Percentiles rank a stretch among this genome's conserved stretches.
These are phyloP conservation scores for Candida chauliodis DNA, from an alignment of 805 yeast genomes.

Conservation along the genomic window DNA sequence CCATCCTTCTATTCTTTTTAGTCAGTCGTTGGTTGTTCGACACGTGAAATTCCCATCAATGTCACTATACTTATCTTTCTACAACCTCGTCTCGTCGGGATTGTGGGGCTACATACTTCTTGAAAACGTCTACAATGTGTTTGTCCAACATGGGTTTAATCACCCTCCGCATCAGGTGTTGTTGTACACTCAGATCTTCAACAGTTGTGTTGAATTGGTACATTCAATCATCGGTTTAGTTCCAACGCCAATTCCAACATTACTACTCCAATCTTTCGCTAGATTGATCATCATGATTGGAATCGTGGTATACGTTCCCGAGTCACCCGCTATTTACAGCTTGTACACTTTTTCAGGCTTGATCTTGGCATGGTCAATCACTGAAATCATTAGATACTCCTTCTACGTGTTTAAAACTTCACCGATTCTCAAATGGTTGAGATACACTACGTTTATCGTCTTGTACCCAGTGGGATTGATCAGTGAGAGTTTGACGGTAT, in stretches of 20 bases:
- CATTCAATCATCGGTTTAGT: conserved; percentile 26
- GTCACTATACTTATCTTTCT: neutral
- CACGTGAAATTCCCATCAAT: no score
- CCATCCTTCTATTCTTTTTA: no score
- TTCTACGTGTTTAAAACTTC: conserved; percentile 22
- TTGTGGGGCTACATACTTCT: conserved; percentile 1
- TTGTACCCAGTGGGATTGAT: conserved; percentile 30
- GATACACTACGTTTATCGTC: conserved; percentile 27
- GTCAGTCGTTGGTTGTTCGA: no score
- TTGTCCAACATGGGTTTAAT: neutral
- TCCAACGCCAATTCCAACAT: conserved; percentile 23
- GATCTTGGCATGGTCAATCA: conserved; percentile 25
- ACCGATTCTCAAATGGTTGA: conserved; percentile 19
- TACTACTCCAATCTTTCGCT: conserved; percentile 26
- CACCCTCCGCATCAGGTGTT: conserved; percentile 26
- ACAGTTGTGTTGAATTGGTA: conserved; percentile 21
- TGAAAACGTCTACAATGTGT: conserved; percentile 1
- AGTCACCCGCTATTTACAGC: conserved; percentile 25
- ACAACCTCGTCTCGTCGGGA: neutral
- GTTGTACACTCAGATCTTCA: conserved; percentile 21
- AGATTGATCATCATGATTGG: conserved; percentile 27
- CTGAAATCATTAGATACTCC: conserved; percentile 28
- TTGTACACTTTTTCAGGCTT: conserved; percentile 18
- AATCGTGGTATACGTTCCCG: conserved; percentile 24
- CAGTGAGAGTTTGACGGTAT: conserved; percentile 25